phyloP scores from a whole-genome alignment of 805 yeast species.

The Yamadazyma sp. region DNA sequence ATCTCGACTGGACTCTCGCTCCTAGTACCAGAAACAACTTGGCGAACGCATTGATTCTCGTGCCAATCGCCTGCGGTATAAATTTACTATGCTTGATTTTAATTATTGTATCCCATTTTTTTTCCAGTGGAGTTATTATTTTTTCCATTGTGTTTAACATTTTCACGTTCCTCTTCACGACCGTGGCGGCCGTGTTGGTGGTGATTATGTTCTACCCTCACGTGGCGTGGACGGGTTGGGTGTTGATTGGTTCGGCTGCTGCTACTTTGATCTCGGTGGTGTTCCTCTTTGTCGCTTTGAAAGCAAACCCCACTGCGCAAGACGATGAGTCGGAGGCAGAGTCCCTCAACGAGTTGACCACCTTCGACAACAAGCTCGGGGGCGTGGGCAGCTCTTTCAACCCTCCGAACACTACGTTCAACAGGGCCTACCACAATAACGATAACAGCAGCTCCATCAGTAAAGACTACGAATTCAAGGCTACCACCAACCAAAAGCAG shows the following conservation, averaged over 20 bases:
- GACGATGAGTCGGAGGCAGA: slow-evolving; percentile 17
- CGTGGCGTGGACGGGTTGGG: slow-evolving; percentile 72
- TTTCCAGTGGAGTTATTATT: slow-evolving; percentile 24
- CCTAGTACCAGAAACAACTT: slow-evolving; percentile 48
- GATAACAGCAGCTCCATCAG: slow-evolving; percentile 22
- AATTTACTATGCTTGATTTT: slow-evolving; percentile 40
- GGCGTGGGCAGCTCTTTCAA: slow-evolving; percentile 17
- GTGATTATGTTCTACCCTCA: slow-evolving; percentile 64
- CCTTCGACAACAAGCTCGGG: slow-evolving; percentile 24
- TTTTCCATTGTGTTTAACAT: slow-evolving; percentile 46
- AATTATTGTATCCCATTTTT: slow-evolving; percentile 26
- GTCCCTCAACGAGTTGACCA: slow-evolving; percentile 16
- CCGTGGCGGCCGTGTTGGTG: slow-evolving; percentile 53
- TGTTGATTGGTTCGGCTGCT: slow-evolving; percentile 65
- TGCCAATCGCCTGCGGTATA: slow-evolving; percentile 68
- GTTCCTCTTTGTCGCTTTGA: slow-evolving; percentile 38
- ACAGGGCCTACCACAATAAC: slow-evolving; percentile 5
- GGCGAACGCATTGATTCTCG: slow-evolving; percentile 54
- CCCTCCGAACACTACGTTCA: slow-evolving; percentile 14
- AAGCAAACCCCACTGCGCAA: slow-evolving; percentile 24
- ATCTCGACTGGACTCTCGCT: slow-evolving; percentile 50
- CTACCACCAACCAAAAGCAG: slow-evolving; percentile 3
- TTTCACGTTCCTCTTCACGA: slow-evolving; percentile 53
- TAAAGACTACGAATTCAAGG: slow-evolving; percentile 27
- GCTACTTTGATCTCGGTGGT: slow-evolving; percentile 53